Evolutionary conservation across 768 basidiomycete species (phyloP), one percentile per base, ranked within the genome.

Genomic region (Mycena indigotica): DNA sequence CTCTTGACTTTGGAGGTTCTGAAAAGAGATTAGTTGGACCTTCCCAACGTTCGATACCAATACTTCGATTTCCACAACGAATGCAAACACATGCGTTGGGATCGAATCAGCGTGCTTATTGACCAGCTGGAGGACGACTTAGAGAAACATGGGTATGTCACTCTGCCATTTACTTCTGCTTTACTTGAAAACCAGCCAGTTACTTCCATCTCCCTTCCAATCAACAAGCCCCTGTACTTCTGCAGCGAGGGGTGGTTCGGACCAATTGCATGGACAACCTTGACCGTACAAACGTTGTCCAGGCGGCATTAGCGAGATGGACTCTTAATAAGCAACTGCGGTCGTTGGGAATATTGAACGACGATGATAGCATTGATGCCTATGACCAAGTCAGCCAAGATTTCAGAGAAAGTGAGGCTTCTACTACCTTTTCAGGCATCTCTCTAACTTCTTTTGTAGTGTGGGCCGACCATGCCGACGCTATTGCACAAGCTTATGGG

Each of bases 61-160:
- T 97, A 98, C 75, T 99, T 98, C 66, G 97, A 99, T 69, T 99
- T 99, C 77, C 96, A 98, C 70, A 87, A 83, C 58, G 95, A 98
- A 72, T 98, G 95, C 79, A 90, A 85, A 69, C 81, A 90, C 49
- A 92, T 98, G 89, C 87, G 92, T 39, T 99, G 93, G 86, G 93
- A 99, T 69, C 84, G 95, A 45, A 92, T 99, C 61, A 84, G 84
- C 52, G 70, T 93, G 16, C 80, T 99, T 38, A 82, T 95, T 41
- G 91, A 93, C 60, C 78, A 80, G 53, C 69, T 98, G 50, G 80
- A 87, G 63, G 83, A 88, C 28, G 88, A 91, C 61, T 73, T 95
- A 29, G 71, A 77, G 39, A 77, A 75, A 55, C 81, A 92, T 61
- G 89, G 91, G 92, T 90, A 65, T 38, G 82, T 66, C 35, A 21